Evolutionary conservation across 225 moss, liverwort and hornwort genomes (phyloP), one percentile per base, ranked within the genome.

Genomic region (Asterella californica): DNA sequence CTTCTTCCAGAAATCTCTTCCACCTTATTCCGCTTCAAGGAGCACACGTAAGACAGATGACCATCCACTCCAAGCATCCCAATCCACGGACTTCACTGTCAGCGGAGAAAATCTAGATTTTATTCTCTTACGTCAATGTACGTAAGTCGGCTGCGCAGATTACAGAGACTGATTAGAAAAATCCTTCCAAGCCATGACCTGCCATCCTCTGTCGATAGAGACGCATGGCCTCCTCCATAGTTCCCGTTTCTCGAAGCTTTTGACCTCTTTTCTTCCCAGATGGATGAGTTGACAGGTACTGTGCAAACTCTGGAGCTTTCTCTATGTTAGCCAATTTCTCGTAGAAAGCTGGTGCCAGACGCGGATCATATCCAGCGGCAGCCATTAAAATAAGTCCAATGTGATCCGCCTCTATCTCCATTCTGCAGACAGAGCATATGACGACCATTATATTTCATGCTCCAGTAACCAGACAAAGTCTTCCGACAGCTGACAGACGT

Each of bases 381-480:
- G 99, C 99, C 99, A 99, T 95, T 45, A 99, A 76, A 76, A 99
- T 87, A 80, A 95, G 83, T 34, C 99, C 99, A 77, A 95, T 92
- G 79, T 99, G 99, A 82, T 95, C 99, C 49, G 95, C 99, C 83
- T 99, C 99, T 1, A 90, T 91, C 79, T 99, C 99, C 99, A 99
- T 99, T 85, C 99, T 99, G 90, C 79, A 71, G 77, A 67, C n/a
- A 33, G n/a, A 33, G 50, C 75, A 75, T 1, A 32, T 9, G 2
- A 61, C 19, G 38, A 64, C 29, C 9, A 27, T 64, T n/a, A 42
- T 42, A 42, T 42, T 42, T 45, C 72, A 48, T 25, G 29, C 15
- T 6, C 38, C 14, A 38, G 14, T 38, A 42, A 12, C 42, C 7
- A 42, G 7, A 7, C 3, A 42, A 42, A 42, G 42, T 42, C 42